Base-by-base conservation (phyloP, 805 yeast species). In the Yamadazyma takamatsuzukensis region DNA sequence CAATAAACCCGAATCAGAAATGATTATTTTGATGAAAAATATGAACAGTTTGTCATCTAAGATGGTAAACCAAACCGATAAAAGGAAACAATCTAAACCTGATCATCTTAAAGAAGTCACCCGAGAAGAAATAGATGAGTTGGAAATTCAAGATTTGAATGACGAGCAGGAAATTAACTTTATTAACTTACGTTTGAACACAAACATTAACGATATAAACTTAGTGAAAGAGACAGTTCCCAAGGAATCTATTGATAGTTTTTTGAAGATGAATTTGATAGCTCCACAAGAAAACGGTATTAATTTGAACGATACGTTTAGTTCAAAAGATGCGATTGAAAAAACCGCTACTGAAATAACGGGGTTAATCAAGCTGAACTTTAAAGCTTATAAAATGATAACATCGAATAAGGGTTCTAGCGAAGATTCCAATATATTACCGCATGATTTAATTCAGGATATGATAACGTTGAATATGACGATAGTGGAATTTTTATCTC, bases 41-140 rank as follows among this genome's bases (percentile, higher is more conserved):
- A 88, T 90, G 93, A 90, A 90, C 59, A 74, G 88, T 39, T 64
- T 90, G 30, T 82, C 94, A 51, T 78, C 85, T 37, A 77, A 88
- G 44, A 82, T 90, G 83, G 76, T 90, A 42, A 30, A 34, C 21
- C 32, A 26, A 12, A 21, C n/a, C 9, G 27, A 29, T 21, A 22
- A 30, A 25, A 29, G 22, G 21, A 25, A 18, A 17, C 21, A 3
- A 15, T 21, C 16, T 13, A 30, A 34, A 9, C 27, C 33, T 12
- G 25, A 23, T n/a, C 6, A 8, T 25, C 5, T 39, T 27, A 25
- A 43, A 29, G 15, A 27, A 39, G 13, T 41, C 45, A 43, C 36
- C 6, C 41, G 37, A 14, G 49, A 46, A 27, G 51, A 44, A 33
- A 51, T 50, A 24, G 43, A 53, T 10, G 70, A 63, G 32, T 47